A percentile compares a stretch with the other conserved stretches of the same genome.
Evolutionary conservation across 352 stramenopile genomes (phyloP).

Genomic region (Pythium insidiosum): DNA sequence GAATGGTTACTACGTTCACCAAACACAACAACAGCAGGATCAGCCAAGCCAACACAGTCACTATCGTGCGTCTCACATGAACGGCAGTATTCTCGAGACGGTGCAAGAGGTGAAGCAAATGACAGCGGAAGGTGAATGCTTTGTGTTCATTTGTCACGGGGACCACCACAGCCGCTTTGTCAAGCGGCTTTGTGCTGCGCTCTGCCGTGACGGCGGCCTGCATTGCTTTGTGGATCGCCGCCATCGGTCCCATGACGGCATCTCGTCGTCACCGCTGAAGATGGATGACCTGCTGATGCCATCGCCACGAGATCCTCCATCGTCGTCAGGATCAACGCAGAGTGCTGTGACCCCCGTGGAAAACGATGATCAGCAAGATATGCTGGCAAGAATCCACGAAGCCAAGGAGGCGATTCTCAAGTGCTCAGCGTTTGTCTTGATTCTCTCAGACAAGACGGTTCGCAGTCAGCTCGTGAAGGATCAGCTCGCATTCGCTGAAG

Average conservation of each 20-base stretch:
- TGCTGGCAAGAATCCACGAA: conserved; percentile 64
- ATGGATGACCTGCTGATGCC: background rate
- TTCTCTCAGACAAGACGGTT: conserved; percentile 70
- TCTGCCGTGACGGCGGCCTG: conserved; percentile 56
- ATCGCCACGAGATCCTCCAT: background rate
- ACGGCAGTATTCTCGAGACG: conserved; percentile 52
- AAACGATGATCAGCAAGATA: conserved; percentile 29
- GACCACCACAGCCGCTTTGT: conserved; percentile 72
- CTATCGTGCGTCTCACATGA: background rate
- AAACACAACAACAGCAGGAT: conserved; percentile 1
- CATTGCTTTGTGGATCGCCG: conserved; percentile 66
- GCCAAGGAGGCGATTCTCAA: conserved; percentile 80
- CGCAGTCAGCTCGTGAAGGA: conserved; percentile 66
- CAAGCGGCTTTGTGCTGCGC: conserved; percentile 49
- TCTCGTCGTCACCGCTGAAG: too few species aligned
- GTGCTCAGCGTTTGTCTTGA: conserved; percentile 63
- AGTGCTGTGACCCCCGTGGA: conserved; percentile 3
- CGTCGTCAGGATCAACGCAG: conserved; percentile 3
- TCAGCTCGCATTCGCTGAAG: conserved; percentile 74
- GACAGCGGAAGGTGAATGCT: conserved; percentile 53
- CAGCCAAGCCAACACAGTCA: background rate
- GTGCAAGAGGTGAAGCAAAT: conserved; percentile 42
- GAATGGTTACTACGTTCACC: conserved; percentile 69
- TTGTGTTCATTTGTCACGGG: conserved; percentile 81
- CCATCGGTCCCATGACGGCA: conserved; percentile 5